Base-by-base conservation (phyloP, 2,329 filamentous ascomycete species). In the Pestalotiopsis sp. region DNA sequence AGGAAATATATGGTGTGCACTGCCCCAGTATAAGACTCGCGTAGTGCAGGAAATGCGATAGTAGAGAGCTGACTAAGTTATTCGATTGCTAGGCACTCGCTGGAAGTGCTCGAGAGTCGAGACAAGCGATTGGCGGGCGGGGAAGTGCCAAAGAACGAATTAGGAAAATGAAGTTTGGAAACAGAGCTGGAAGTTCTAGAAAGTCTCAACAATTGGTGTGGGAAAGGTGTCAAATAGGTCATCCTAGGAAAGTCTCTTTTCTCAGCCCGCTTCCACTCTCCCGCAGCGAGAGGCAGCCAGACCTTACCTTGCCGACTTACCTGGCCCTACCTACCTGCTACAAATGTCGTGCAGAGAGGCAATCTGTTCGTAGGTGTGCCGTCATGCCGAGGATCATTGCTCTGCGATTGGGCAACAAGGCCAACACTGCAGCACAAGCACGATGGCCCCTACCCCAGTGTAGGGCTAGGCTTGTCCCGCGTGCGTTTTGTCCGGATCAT, bases 331-430 rank as follows among this genome's bases (percentile, higher is more conserved):
- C 20, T 23, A 52, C 45, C 4, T 52, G 9, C 45, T 52, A 52
- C 45, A 52, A n/a, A 23, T 52, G 45, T 52, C 17, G 45, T 52
- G 45, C 45, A 52, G 45, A 52, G 4, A 52, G 45, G 45, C 45
- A 52, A n/a, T 52, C 45, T 52, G 45, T n/a, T n/a, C 45, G 45
- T n/a, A 52, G 7, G 31, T 62, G 61, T 64, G 61, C 61, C 61
- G 61, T 64, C 61, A 64, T 64, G n/a, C 61, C 61, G 61, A 64
- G 36, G 61, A 27, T 25, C 49, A n/a, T 45, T 20, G 59, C 59
- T 31, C 7, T 39, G 59, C 59, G 25, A 49, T 45, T 64, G 39
- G 61, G 23, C 39, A 20, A 25, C 7, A 14, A 13, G 23, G 9
- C 12, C n/a, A 25, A 13, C 27, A 49, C 27, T 49, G 38, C 61